Evolutionary conservation across 208 protist species (phyloP).

Genomic region (Trypanosoma conorhini): DNA sequence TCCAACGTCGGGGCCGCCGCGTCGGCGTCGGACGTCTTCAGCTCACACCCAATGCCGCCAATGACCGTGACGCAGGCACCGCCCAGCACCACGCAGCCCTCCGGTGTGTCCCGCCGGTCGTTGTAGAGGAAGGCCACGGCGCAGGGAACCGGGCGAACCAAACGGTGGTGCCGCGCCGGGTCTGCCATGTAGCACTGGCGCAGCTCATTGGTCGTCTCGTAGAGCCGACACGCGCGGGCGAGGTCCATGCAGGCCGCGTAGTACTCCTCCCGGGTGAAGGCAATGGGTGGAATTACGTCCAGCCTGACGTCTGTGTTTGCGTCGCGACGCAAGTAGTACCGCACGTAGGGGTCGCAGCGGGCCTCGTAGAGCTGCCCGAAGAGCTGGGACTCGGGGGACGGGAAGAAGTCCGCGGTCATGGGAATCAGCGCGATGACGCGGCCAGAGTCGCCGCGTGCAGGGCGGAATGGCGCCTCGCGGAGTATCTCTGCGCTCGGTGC

Average conservation of each 20-base stretch:
- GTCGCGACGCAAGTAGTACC: conserved; percentile 59
- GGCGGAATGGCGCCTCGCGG: conserved; percentile 40
- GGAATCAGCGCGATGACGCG: conserved; percentile 55
- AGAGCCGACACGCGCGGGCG: conserved; percentile 4
- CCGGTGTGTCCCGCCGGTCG: conserved; percentile 33
- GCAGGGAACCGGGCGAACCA: conserved; percentile 44
- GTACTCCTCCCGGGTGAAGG: conserved; percentile 35
- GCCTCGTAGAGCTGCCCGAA: conserved; percentile 64
- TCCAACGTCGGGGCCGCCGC: conserved; percentile 18
- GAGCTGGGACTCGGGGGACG: conserved; percentile 44
- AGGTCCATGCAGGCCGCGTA: conserved; percentile 22
- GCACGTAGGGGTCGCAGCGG: conserved; percentile 58
- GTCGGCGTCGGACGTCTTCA: background rate
- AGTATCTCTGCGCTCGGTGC: conserved; percentile 66
- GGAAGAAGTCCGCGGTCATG: conserved; percentile 52
- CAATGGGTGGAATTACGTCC: conserved; percentile 43
- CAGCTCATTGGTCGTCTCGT: conserved; percentile 40
- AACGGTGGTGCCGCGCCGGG: conserved; percentile 19
- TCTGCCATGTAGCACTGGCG: conserved; percentile 29
- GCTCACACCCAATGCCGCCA: conserved; percentile 32
- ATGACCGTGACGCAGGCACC: conserved; percentile 52
- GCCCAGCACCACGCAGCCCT: conserved; percentile 48
- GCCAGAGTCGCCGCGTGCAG: conserved; percentile 25
- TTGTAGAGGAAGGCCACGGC: conserved; percentile 70
- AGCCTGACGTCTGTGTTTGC: conserved; percentile 30